Evolutionary conservation across 306 rosid genomes (phyloP).

Genomic region (Astragalus membranaceus): DNA sequence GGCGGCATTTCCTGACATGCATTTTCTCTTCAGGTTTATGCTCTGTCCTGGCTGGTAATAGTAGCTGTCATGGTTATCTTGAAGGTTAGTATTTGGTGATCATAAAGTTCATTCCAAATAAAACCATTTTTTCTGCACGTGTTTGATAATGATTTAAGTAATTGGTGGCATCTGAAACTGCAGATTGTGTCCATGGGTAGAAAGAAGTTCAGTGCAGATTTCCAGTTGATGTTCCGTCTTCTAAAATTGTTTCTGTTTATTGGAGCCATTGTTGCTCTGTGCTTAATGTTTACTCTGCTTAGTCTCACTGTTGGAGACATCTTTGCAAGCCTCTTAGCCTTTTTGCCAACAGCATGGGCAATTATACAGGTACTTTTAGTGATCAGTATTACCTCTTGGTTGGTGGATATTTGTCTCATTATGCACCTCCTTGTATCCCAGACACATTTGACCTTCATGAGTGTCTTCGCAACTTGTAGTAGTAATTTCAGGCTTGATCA

Average conservation of each 20-base stretch:
- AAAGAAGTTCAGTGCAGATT: slow-evolving; percentile 88
- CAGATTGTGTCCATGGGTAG: slow-evolving; percentile 93
- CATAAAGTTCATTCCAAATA: slow-evolving; percentile 2
- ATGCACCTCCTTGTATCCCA: neutral
- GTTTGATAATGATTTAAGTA: slow-evolving; percentile 7
- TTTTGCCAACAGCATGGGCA: slow-evolving; percentile 95
- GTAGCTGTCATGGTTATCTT: slow-evolving; percentile 74
- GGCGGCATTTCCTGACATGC: slow-evolving; percentile 12
- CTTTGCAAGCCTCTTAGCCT: slow-evolving; percentile 77
- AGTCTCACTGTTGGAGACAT: slow-evolving; percentile 75
- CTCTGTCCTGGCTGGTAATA: slow-evolving; percentile 90
- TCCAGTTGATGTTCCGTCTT: slow-evolving; percentile 95
- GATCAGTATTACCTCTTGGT: neutral
- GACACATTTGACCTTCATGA: neutral
- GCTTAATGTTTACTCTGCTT: slow-evolving; percentile 56
- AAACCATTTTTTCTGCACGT: neutral
- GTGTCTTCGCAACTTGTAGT: neutral
- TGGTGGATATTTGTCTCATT: neutral
- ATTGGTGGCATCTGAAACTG: slow-evolving; percentile 32
- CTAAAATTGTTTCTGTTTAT: slow-evolving; percentile 71
- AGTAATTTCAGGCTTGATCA: neutral
- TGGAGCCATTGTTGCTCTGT: slow-evolving; percentile 50
- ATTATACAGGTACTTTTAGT: slow-evolving; percentile 54
- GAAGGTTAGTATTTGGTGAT: slow-evolving; percentile 50
- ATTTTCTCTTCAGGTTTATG: slow-evolving; percentile 65